Evolutionary conservation across 2,329 filamentous ascomycete species (phyloP).

Genomic region (Tolypocladium inflatum): DNA sequence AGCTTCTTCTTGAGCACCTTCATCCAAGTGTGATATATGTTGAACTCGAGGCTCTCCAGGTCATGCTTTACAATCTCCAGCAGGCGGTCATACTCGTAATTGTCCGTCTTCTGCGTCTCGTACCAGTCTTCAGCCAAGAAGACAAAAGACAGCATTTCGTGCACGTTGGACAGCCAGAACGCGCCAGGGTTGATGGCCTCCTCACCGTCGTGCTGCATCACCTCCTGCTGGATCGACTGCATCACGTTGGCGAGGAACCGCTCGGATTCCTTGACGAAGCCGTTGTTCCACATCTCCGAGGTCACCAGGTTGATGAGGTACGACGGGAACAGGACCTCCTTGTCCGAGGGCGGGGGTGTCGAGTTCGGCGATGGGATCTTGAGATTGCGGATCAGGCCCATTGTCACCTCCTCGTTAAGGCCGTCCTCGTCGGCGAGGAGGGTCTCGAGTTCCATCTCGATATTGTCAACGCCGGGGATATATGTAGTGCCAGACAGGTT

Average conservation of each 20-base stretch:
- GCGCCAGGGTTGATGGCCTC: conserved; percentile 94
- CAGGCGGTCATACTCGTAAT: conserved; percentile 96
- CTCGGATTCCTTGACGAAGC: conserved; percentile 98
- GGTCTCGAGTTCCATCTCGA: conserved; percentile 90
- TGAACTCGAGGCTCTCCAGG: conserved; percentile 95
- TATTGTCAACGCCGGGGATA: conserved; percentile 73
- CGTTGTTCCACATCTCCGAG: conserved; percentile 99
- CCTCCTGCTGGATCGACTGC: conserved; percentile 98
- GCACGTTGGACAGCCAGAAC: conserved; percentile 98
- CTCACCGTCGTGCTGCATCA: conserved; percentile 97
- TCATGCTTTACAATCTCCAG: conserved; percentile 99
- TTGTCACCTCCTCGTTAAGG: conserved; percentile 91
- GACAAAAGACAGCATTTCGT: conserved; percentile 99
- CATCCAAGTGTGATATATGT: conserved; percentile 99
- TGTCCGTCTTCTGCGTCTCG: conserved; percentile 97
- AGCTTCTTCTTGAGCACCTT: conserved; percentile 99
- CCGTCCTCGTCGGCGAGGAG: conserved; percentile 92
- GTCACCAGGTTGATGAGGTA: conserved; percentile 99
- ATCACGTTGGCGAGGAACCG: conserved; percentile 98
- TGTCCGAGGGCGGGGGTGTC: conserved; percentile 86
- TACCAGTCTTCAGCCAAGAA: conserved; percentile 99
- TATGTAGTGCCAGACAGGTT: conserved; percentile 68
- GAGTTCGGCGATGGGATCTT: conserved; percentile 88
- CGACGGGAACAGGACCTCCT: conserved; percentile 96
- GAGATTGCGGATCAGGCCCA: conserved; percentile 91